These are phyloP conservation scores for Tuber umbilicatum DNA, from an alignment of 495 filamentous ascomycete genomes.

Conservation along the genomic window DNA sequence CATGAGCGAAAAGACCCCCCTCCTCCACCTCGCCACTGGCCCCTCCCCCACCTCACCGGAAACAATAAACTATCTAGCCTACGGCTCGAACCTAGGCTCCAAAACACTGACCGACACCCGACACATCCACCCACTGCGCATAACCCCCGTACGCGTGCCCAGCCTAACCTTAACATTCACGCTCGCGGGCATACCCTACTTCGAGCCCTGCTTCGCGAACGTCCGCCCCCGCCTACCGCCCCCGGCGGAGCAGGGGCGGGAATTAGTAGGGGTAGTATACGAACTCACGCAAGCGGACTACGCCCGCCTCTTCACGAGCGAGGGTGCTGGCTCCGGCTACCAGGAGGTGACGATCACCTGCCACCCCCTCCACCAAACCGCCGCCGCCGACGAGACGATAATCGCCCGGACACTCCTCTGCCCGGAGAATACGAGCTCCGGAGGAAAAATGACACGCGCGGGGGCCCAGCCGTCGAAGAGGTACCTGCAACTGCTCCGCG, in stretches of 20 bases:
- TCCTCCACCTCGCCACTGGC: neutral
- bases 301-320: slow-evolving; percentile 76
- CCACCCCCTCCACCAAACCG: slow-evolving; percentile 42
- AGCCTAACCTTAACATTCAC: slow-evolving; percentile 72
- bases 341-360: slow-evolving; percentile 74
- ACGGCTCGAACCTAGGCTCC: slow-evolving; percentile 80
- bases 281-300: slow-evolving; percentile 79
- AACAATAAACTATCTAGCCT: slow-evolving; percentile 66
- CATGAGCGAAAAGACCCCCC: neutral
- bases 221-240: slow-evolving; percentile 44
- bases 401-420: slow-evolving; percentile 43
- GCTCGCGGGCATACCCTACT: slow-evolving; percentile 76
- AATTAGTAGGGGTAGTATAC: slow-evolving; percentile 84
- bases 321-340: slow-evolving; percentile 78
- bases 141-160: slow-evolving; percentile 73
- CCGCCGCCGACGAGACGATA: slow-evolving; percentile 15
- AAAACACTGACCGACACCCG: slow-evolving; percentile 68
- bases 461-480: slow-evolving; percentile 71
- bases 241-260: slow-evolving; percentile 30
- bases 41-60: neutral
- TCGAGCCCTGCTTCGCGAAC: slow-evolving; percentile 89
- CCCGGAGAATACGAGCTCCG: neutral
- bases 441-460: neutral
- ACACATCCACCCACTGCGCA: slow-evolving; percentile 70
- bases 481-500: slow-evolving; percentile 67